A percentile compares a stretch with the other conserved stretches of the same genome.
phyloP scores from a whole-genome alignment of 345 rosid genomes.

The Noccaea bulbosa region DNA sequence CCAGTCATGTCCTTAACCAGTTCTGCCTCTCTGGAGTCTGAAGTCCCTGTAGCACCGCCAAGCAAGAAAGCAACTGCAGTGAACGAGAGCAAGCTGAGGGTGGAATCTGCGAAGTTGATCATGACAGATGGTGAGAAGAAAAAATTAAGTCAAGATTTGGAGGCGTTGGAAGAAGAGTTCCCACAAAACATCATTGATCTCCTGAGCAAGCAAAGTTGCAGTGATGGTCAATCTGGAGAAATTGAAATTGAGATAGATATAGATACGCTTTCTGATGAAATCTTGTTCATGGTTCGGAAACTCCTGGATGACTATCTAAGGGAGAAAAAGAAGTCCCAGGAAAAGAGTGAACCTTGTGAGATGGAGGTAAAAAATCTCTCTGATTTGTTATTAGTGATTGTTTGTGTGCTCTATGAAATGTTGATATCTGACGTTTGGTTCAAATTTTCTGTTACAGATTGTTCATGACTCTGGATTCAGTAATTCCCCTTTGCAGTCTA shows the following conservation, averaged over 20 bases:
- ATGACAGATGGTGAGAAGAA: constrained; percentile 65
- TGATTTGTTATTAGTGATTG: constrained; percentile 18
- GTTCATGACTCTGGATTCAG: constrained; percentile 67
- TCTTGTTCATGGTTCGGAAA: constrained; percentile 65
- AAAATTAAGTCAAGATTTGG: constrained; percentile 58
- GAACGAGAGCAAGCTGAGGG: constrained; percentile 44
- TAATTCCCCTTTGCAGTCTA: constrained; percentile 62
- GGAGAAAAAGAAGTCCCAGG: constrained; percentile 56
- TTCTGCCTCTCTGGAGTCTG: constrained; percentile 44
- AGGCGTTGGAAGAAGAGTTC: constrained; percentile 61
- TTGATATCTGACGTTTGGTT: constrained; percentile 32
- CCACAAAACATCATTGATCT: constrained; percentile 77
- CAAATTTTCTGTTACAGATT: constrained; percentile 54
- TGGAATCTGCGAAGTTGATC: constrained; percentile 50
- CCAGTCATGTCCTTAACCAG: constrained; percentile 44
- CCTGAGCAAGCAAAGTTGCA: constrained; percentile 64
- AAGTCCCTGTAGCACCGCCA: constrained; percentile 42
- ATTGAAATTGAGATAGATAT: constrained; percentile 92
- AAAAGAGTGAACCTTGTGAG: constrained; percentile 67
- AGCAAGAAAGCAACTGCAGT: constrained; percentile 53
- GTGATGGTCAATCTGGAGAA: constrained; percentile 60
- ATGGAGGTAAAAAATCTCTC: constrained; percentile 63
- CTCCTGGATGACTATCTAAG: constrained; percentile 71
- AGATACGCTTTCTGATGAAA: constrained; percentile 65
- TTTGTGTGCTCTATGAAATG: constrained; percentile 10